Conservation (phyloP, 306 rosid species). For the Fragaria nilgerrensis region DNA sequence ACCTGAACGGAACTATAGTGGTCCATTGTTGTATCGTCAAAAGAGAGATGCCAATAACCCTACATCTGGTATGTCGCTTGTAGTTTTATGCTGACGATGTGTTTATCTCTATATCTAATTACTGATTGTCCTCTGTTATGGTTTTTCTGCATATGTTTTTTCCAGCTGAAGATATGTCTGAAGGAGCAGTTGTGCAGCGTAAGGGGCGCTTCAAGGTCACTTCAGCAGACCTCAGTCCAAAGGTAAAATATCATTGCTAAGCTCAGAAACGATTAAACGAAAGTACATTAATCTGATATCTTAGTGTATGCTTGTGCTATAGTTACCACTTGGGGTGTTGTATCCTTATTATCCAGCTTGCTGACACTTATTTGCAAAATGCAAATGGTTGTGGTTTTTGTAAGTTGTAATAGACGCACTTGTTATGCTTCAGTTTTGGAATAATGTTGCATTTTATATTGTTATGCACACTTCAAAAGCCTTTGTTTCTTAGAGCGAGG, state of each 20-base stretch:
- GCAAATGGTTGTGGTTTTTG: not conserved
- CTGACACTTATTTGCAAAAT: not conserved
- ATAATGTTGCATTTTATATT: not conserved
- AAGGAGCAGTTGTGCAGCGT: constrained; percentile 78
- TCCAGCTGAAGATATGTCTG: constrained; percentile 82
- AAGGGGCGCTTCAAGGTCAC: constrained; percentile 96
- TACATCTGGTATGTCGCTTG: constrained; percentile 54
- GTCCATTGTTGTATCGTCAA: constrained; percentile 72
- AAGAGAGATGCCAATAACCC: constrained; percentile 63
- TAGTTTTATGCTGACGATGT: constrained; percentile 12
- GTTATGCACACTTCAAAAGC: not conserved
- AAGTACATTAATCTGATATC: not conserved
- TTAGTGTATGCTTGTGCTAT: not conserved
- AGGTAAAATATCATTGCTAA: constrained; percentile 40
- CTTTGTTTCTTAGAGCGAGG: not conserved
- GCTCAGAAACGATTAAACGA: not conserved
- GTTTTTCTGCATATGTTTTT: constrained; percentile 6
- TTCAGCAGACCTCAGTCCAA: constrained; percentile 73
- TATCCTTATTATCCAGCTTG: not conserved
- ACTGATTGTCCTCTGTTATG: not conserved
- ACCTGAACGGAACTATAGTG: constrained; percentile 73
- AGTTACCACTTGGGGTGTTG: not conserved
- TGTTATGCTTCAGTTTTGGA: not conserved
- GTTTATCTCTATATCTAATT: constrained; percentile 7
- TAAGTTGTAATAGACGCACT: not conserved